These are phyloP conservation scores for Tremella yokohamensis DNA, from an alignment of 768 basidiomycete species.

Conservation along the genomic window DNA sequence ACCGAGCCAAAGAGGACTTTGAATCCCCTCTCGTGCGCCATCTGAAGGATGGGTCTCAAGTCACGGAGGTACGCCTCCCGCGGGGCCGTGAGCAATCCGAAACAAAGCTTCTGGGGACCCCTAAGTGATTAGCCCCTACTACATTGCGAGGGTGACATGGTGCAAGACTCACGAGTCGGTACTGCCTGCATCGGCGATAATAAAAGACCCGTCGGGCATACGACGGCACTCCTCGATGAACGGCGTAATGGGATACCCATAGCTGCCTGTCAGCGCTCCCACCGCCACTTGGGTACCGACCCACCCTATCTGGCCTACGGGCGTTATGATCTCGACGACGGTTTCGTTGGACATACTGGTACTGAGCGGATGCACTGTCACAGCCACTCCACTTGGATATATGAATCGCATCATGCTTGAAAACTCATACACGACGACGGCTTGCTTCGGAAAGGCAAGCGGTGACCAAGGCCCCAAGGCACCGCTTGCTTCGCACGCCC, in stretches of 20 bases:
- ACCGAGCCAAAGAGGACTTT: background rate
- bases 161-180: constrained; percentile 6
- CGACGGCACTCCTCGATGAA: constrained; percentile 1
- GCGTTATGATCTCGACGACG: background rate
- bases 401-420: too few relatives aligned
- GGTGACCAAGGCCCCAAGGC: too few relatives aligned
- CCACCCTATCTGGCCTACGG: constrained; percentile 3
- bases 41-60: constrained; percentile 1
- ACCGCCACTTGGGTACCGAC: background rate
- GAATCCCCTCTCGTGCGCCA: constrained; percentile 4
- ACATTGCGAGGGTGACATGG: too few relatives aligned
- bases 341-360: background rate
- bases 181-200: constrained; percentile 3
- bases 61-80: background rate
- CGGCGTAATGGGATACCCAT: constrained; percentile 2
- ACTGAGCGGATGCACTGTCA: too few relatives aligned
- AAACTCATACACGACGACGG: too few relatives aligned
- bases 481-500: too few relatives aligned
- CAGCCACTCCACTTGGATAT: too few relatives aligned
- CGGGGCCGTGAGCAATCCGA: background rate
- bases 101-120: background rate
- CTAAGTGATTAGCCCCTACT: background rate
- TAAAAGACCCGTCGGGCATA: constrained; percentile 5
- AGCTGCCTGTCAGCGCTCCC: background rate
- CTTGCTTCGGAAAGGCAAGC: too few relatives aligned